These are phyloP conservation scores for Massariosphaeria phaeospora DNA, from an alignment of 495 filamentous ascomycete genomes.

Conservation along the genomic window DNA sequence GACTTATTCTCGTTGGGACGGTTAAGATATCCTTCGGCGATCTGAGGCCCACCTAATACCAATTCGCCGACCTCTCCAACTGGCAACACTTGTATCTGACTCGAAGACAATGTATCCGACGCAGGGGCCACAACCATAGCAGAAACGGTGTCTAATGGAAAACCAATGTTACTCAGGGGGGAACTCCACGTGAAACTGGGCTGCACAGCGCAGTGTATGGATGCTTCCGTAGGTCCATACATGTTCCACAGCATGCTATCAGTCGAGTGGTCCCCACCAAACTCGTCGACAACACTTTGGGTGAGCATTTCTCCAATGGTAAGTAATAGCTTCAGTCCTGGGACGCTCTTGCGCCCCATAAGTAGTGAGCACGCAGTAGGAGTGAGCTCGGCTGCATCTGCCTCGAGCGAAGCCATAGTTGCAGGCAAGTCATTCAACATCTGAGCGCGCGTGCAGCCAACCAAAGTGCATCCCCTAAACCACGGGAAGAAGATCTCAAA, in stretches of 20 bases:
- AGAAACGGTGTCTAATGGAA: constrained; percentile 70
- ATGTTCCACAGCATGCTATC: constrained; percentile 66
- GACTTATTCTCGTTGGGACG: constrained; percentile 64
- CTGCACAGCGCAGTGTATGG: constrained; percentile 69
- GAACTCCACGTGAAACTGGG: constrained; percentile 44
- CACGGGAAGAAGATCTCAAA: constrained; percentile 87
- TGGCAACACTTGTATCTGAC: constrained; percentile 51
- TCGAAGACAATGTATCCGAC: neutral
- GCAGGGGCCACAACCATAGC: constrained; percentile 56
- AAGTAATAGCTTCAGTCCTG: constrained; percentile 57
- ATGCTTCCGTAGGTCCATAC: constrained; percentile 84
- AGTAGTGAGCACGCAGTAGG: constrained; percentile 73
- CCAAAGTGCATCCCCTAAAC: constrained; percentile 63
- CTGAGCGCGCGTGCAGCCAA: constrained; percentile 57
- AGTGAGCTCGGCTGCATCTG: constrained; percentile 78
- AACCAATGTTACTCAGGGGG: constrained; percentile 62
- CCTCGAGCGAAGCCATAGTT: constrained; percentile 56
- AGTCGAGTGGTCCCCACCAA: constrained; percentile 46
- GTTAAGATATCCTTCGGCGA: constrained; percentile 80
- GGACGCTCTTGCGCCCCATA: constrained; percentile 54
- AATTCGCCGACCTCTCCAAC: constrained; percentile 72
- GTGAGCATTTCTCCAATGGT: constrained; percentile 90
- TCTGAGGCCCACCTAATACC: constrained; percentile 70
- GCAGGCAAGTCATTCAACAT: constrained; percentile 67
- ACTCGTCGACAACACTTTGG: constrained; percentile 63